Evolutionary conservation across 2,329 filamentous ascomycete species (phyloP).

Genomic region (Fusarium anguioides): DNA sequence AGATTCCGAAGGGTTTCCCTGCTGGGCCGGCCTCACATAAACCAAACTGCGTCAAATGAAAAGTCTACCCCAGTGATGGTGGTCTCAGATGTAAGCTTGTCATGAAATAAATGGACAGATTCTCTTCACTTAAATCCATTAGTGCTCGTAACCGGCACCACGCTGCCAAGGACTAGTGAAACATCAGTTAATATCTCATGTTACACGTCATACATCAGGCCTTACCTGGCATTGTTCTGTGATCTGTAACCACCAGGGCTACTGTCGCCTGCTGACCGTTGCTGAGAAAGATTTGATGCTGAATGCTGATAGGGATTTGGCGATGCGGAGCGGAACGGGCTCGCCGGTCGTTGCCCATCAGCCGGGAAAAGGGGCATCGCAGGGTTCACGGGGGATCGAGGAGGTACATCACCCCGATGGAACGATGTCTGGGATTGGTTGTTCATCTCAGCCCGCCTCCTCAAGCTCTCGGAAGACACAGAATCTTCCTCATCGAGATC

Average conservation of each 20-base stretch:
- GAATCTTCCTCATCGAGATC: slow-evolving; percentile 58
- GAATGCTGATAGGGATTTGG: slow-evolving; percentile 51
- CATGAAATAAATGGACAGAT: slow-evolving; percentile 29
- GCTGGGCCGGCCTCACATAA: slow-evolving; percentile 12
- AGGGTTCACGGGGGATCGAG: slow-evolving; percentile 55
- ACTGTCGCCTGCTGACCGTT: slow-evolving; percentile 48
- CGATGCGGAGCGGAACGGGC: slow-evolving; percentile 51
- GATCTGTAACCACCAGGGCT: slow-evolving; percentile 51
- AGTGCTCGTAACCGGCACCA: slow-evolving; percentile 58
- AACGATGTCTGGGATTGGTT: slow-evolving; percentile 50
- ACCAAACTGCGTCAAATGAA: slow-evolving; percentile 26
- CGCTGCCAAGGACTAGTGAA: slow-evolving; percentile 57
- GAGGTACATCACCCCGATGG: slow-evolving; percentile 44
- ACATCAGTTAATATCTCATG: slow-evolving; percentile 30
- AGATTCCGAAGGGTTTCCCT: slow-evolving; percentile 1
- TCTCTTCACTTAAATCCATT: slow-evolving; percentile 31
- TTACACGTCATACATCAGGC: neutral
- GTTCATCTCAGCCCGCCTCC: slow-evolving; percentile 49
- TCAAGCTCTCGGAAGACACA: slow-evolving; percentile 53
- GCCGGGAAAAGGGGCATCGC: slow-evolving; percentile 58
- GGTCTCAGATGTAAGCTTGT: slow-evolving; percentile 30
- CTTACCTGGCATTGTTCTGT: slow-evolving; percentile 56
- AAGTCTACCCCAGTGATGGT: slow-evolving; percentile 20
- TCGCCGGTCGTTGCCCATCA: slow-evolving; percentile 50
- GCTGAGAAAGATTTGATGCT: slow-evolving; percentile 47